Conservation (phyloP, 164 flowering plant species). For the Vitis cinerea region DNA sequence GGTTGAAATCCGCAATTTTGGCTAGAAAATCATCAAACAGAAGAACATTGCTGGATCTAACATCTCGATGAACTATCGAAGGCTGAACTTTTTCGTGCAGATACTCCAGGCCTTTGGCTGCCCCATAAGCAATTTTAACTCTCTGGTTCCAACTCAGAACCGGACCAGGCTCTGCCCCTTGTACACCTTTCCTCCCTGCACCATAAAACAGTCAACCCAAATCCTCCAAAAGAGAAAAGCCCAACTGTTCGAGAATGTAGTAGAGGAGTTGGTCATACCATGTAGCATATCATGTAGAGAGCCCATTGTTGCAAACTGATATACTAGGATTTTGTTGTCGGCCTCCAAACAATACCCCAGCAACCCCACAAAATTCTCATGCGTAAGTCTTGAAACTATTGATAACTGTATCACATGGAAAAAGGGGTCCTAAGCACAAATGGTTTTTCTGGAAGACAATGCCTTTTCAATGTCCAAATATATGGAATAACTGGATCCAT, state of each 20-base stretch:
- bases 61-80: slow-evolving; percentile 65
- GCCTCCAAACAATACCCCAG: slow-evolving; percentile 66
- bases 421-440: neutral
- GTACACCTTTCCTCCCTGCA: slow-evolving; percentile 71
- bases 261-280: slow-evolving; percentile 30
- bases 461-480: neutral
- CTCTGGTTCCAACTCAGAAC: slow-evolving; percentile 62
- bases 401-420: slow-evolving; percentile 46
- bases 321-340: slow-evolving; percentile 55
- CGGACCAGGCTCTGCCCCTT: slow-evolving; percentile 79
- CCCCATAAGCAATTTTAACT: slow-evolving; percentile 63
- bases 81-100: slow-evolving; percentile 73
- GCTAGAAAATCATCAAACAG: slow-evolving; percentile 59
- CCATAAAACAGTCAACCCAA: neutral
- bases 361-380: slow-evolving; percentile 59
- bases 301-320: slow-evolving; percentile 59
- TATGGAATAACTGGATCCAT: neutral
- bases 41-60: slow-evolving; percentile 74
- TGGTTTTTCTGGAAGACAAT: neutral
- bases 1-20: slow-evolving; percentile 68
- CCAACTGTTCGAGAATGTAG: too few species aligned
- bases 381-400: slow-evolving; percentile 58
- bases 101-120: slow-evolving; percentile 71
- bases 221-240: neutral
- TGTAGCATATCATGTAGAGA: slow-evolving; percentile 69